Conservation (phyloP, 345 rosid genomes). For the Microthlaspi erraticum region DNA sequence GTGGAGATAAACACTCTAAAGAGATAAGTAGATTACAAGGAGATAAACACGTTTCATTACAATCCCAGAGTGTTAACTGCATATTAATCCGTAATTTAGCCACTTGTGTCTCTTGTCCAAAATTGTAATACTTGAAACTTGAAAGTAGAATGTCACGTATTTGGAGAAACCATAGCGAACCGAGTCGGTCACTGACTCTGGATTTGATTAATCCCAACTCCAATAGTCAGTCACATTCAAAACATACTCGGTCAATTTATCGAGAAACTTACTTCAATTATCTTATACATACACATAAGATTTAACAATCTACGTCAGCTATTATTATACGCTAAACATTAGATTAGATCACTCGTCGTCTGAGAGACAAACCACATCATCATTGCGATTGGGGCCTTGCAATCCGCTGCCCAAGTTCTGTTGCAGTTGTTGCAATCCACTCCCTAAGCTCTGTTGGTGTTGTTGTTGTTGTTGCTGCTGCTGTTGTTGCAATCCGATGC, state of each 20-base stretch:
- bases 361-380: slow-evolving; percentile 40
- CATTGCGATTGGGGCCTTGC: not conserved
- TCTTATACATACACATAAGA: not conserved
- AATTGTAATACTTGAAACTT: not conserved
- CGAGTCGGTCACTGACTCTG: not conserved
- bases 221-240: not conserved
- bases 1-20: too few species aligned
- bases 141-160: not conserved
- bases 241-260: not conserved
- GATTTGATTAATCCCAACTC: not conserved
- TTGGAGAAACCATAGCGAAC: slow-evolving; percentile 15
- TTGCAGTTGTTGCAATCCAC: not conserved
- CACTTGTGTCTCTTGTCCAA: not conserved
- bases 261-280: not conserved
- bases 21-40: too few species aligned
- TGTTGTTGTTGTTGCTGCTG: too few species aligned
- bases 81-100: too few species aligned
- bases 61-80: too few species aligned
- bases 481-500: slow-evolving; percentile 19
- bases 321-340: slow-evolving; percentile 14
- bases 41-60: too few species aligned
- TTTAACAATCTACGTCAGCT: not conserved
- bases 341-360: slow-evolving; percentile 39
- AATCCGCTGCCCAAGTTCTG: slow-evolving; percentile 30
- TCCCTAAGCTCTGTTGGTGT: too few species aligned